Base-by-base conservation (phyloP, 345 rosid genomes). In the Geranium brycei region DNA sequence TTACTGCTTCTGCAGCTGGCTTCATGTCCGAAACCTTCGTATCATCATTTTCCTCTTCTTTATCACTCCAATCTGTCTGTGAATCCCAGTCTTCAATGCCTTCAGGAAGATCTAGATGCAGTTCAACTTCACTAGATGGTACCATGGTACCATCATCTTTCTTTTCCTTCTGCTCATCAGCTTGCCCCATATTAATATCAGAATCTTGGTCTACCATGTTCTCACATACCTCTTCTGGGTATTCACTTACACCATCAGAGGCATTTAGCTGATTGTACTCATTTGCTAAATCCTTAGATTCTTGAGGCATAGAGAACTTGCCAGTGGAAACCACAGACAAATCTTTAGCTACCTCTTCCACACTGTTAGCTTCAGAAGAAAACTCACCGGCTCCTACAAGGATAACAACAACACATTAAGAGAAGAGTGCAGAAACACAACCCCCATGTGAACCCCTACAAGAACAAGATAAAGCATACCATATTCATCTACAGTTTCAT, bases 41-140 rank as follows among this genome's bases (percentile, higher is more conserved):
- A 4, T 35, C 41, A 35, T 35, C 41, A 35, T 4, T 4, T 35
- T 56, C 16, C 5, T 18, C 31, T 55, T 19, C 61, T 14, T 63
- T 66, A 70, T 40, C 0, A 69, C 62, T 51, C 51, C 73, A 69
- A 59, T 77, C 51, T 73, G 32, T 60, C 68, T 80, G 62, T 66
- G 68, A 63, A 57, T 47, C 15, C 11, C 13, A 47, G 15, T 47
- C 53, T 11, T 6, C 14, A 10, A 47, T 6, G 14, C 11, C 53
- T 7, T 47, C 11, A 47, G 53, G 15, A 11, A 47, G 3, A 47
- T 47, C 53, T 0, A 47, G 53, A 47, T 5, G 11, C 13, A 6
- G 53, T 13, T 11, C 61, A 47, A 6, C 0, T 11, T 47, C 15
- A 13, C 11, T 13, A 47, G 53, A 47, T 8, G 53, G 14, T 15